Conservation (phyloP, 2,329 filamentous ascomycete species). For the Xylaria sp. region DNA sequence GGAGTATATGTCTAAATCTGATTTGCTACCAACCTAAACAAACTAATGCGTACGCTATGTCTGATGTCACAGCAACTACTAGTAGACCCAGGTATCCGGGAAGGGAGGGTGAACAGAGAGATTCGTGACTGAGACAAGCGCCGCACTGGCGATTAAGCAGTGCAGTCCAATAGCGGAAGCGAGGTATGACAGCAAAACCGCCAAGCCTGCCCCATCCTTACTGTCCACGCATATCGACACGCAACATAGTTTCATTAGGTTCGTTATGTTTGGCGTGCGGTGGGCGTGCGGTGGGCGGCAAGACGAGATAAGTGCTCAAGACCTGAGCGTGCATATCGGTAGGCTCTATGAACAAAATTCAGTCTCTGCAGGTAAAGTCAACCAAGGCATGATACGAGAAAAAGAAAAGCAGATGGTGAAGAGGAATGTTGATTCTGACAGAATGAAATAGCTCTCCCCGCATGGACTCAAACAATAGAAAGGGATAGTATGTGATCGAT, state of each 20-base stretch:
- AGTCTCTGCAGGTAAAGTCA: neutral
- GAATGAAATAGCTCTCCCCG: neutral
- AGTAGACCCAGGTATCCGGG: conserved; percentile 18
- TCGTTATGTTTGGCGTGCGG: conserved; percentile 7
- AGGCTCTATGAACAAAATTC: neutral
- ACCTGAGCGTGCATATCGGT: conserved; percentile 7
- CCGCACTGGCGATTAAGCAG: conserved; percentile 4
- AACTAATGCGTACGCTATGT: conserved; percentile 10
- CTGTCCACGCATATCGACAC: neutral
- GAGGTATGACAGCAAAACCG: conserved; percentile 12
- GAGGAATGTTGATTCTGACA: neutral
- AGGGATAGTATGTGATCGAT: conserved; percentile 5
- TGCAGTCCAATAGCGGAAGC: conserved; percentile 13
- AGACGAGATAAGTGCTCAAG: conserved; percentile 6
- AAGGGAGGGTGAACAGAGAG: conserved; percentile 9
- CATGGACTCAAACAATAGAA: neutral
- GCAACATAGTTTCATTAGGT: neutral
- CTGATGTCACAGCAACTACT: conserved; percentile 6
- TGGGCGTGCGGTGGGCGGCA: neutral
- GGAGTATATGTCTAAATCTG: neutral
- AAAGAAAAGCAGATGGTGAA: conserved; percentile 11
- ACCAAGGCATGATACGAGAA: neutral
- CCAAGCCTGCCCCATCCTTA: conserved; percentile 6
- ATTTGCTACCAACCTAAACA: conserved; percentile 16
- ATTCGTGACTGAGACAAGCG: neutral